Conservation (phyloP, 331 rosid species). For the Pyrus hybrid region DNA sequence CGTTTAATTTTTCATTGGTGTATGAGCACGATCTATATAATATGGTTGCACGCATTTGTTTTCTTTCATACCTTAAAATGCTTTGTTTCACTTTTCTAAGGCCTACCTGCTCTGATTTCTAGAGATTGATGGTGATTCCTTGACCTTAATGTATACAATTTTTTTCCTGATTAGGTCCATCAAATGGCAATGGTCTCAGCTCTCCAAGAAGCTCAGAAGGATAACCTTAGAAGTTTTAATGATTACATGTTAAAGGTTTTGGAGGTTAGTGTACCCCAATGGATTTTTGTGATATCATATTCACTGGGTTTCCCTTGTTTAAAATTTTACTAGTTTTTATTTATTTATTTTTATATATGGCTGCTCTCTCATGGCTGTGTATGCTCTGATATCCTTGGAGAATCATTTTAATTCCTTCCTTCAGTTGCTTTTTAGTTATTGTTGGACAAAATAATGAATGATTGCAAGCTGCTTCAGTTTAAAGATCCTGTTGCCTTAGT, state of each 20-base stretch:
- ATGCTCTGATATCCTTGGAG: background rate
- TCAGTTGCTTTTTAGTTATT: background rate
- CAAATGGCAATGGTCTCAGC: slow-evolving; percentile 99
- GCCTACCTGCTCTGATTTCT: background rate
- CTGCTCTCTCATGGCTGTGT: background rate
- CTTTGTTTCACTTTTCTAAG: background rate
- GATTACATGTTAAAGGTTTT: slow-evolving; percentile 91
- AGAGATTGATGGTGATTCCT: slow-evolving; percentile 4
- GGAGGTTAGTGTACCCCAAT: slow-evolving; percentile 55
- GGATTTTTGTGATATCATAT: background rate
- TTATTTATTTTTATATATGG: background rate
- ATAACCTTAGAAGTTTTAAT: slow-evolving; percentile 85
- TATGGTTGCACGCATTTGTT: background rate
- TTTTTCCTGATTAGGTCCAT: slow-evolving; percentile 54
- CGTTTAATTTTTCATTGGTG: background rate
- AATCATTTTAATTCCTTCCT: background rate
- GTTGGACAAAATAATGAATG: background rate
- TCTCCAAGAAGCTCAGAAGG: slow-evolving; percentile 95
- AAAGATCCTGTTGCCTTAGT: background rate
- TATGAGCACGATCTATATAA: background rate
- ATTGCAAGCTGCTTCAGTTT: background rate
- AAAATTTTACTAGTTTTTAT: background rate
- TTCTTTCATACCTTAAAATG: background rate
- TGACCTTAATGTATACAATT: background rate
- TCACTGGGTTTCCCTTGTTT: background rate